Conservation (phyloP, 495 filamentous ascomycete genomes). For the Penicillium maclennaniae region DNA sequence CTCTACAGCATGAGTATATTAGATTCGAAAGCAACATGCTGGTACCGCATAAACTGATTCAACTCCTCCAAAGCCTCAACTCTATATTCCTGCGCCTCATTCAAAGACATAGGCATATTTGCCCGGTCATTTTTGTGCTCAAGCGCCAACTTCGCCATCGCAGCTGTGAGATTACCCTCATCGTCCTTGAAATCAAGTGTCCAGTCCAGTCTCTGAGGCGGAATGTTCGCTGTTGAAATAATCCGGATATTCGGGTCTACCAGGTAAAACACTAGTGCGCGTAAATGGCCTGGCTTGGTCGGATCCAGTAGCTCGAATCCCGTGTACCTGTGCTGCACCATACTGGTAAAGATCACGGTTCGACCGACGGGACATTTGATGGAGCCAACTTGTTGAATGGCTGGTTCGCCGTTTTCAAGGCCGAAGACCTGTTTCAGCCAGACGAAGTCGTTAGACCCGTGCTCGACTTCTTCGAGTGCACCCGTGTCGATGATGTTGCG, state of each 20-base stretch:
- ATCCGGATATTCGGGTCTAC: constrained; percentile 53
- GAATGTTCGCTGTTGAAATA: constrained; percentile 53
- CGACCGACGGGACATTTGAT: constrained; percentile 22
- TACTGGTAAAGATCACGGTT: constrained; percentile 32
- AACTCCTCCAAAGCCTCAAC: constrained; percentile 26
- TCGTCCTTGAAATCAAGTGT: constrained; percentile 17
- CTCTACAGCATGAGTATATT: constrained; percentile 18
- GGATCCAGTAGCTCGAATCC: constrained; percentile 44
- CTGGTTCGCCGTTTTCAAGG: constrained; percentile 24
- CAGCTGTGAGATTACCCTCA: constrained; percentile 3
- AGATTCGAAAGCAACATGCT: constrained; percentile 35
- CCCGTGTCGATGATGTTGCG: constrained; percentile 28
- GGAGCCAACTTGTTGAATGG: constrained; percentile 30
- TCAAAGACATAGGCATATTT: constrained; percentile 30
- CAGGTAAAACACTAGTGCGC: constrained; percentile 50
- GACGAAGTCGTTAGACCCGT: constrained; percentile 23
- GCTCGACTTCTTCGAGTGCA: constrained; percentile 27
- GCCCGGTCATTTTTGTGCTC: constrained; percentile 31
- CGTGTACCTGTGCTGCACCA: constrained; percentile 46
- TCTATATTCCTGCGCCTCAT: constrained; percentile 30
- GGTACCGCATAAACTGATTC: constrained; percentile 28
- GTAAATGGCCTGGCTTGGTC: constrained; percentile 44
- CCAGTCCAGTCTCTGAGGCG: constrained; percentile 48
- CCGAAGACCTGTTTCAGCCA: constrained; percentile 36
- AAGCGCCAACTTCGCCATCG: constrained; percentile 24